Evolutionary conservation across 129 eudicot species (phyloP), one percentile per base, ranked within the genome.

Genomic region (Tanacetum coccineum): DNA sequence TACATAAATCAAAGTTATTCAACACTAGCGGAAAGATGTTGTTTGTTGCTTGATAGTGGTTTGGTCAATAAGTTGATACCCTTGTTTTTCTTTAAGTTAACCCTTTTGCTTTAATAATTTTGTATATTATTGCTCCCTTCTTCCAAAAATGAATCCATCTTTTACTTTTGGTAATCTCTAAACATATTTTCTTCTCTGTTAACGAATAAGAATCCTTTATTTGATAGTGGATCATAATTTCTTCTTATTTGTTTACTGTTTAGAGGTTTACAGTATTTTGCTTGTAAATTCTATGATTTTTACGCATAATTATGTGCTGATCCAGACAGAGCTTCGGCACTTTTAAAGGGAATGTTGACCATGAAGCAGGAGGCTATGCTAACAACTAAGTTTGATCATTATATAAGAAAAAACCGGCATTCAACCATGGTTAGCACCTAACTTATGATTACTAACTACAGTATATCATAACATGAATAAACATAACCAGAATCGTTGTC

Each of bases 21-120:
- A 50, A 25, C 45, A 47, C 52, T n/a, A 26, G 11, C 17, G 46
- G 48, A 66, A 48, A 66, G 60, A 4, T 20, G 50, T 52, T 50
- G 32, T 45, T 51, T 4, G 17, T 20, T 49, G 46, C 48, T 67
- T 67, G 30, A 22, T 44, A 57, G 54, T 44, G 74, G 57, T 61
- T 70, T 70, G 65, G 74, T 70, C 74, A 22, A 70, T 70, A 70
- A 57, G 57, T 70, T 56, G 56, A 42, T 68, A 40, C 54, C 45
- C 52, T 9, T 26, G 45, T 51, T 62, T 68, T 63, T 22, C 73
- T 68, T 55, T 68, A 42, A 57, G 25, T 26, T 21, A 68, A 13
- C 64, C 54, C 65, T 56, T 56, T 69, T 70, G 74, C 74, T 56
- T 70, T 57, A 44, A 1, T 19, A n/a, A 4, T 8, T 70, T 59